These are phyloP conservation scores for Zostera marina DNA, from an alignment of 116 monocot species.

Conservation along the genomic window DNA sequence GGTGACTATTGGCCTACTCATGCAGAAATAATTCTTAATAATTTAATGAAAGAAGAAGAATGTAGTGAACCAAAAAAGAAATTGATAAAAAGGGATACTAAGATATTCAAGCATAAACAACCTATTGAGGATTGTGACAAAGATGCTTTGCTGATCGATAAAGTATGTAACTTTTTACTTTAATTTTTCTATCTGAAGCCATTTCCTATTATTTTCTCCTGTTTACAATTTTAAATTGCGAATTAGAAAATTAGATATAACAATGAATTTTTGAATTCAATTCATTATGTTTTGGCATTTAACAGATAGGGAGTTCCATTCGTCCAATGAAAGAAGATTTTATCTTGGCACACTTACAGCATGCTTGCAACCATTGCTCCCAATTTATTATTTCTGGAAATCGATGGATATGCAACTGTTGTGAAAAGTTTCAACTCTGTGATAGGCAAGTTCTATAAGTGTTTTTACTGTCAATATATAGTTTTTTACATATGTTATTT, in stretches of 20 bases:
- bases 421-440: slow-evolving; percentile 52
- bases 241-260: not conserved
- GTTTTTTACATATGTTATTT: not conserved
- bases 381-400: slow-evolving; percentile 32
- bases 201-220: not conserved
- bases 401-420: slow-evolving; percentile 51
- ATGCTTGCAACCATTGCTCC: slow-evolving; percentile 51
- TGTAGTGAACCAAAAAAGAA: slow-evolving; percentile 31
- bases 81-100: slow-evolving; percentile 42
- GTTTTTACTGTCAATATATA: not conserved
- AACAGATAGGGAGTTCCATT: slow-evolving; percentile 54
- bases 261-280: not conserved
- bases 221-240: too few species aligned
- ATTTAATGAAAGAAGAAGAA: slow-evolving; percentile 37
- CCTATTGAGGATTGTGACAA: slow-evolving; percentile 29
- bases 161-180: slow-evolving; percentile 18
- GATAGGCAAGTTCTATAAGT: slow-evolving; percentile 33
- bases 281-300: slow-evolving; percentile 1
- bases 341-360: slow-evolving; percentile 62
- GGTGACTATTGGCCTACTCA: slow-evolving; percentile 67
- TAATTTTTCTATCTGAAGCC: not conserved
- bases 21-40: slow-evolving; percentile 51
- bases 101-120: slow-evolving; percentile 34
- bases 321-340: slow-evolving; percentile 59
- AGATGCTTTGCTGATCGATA: slow-evolving; percentile 59